Percentiles rank a stretch among this genome's conserved stretches.
These are phyloP conservation scores for Orobanche coerulescens DNA, from an alignment of 257 asterid species.

Conservation along the genomic window DNA sequence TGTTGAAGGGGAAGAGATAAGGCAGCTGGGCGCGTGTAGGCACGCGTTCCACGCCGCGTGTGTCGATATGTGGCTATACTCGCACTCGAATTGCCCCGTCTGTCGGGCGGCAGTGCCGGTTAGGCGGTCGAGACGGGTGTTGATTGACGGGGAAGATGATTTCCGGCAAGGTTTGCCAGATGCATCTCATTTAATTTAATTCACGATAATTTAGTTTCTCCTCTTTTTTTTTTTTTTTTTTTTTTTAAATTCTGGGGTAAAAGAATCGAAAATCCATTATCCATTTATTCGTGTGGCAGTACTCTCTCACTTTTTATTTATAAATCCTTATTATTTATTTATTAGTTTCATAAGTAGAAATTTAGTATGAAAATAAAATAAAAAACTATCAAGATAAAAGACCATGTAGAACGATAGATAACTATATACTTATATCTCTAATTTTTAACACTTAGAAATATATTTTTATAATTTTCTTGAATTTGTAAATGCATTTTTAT, in stretches of 20 bases:
- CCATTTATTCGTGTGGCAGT: too few species aligned
- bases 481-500: too few species aligned
- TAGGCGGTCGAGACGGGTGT: slow-evolving; percentile 19
- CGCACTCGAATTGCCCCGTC: slow-evolving; percentile 54
- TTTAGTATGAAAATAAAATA: too few species aligned
- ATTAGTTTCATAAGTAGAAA: too few species aligned
- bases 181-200: slow-evolving; percentile 38
- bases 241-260: not conserved
- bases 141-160: slow-evolving; percentile 28
- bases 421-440: too few species aligned
- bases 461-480: too few species aligned
- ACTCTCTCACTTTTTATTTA: too few species aligned
- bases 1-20: slow-evolving; percentile 46
- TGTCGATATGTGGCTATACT: slow-evolving; percentile 54
- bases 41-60: slow-evolving; percentile 54
- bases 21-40: slow-evolving; percentile 39
- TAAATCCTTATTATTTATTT: too few species aligned
- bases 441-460: too few species aligned
- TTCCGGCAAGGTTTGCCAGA: slow-evolving; percentile 54
- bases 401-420: too few species aligned
- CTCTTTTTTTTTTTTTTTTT: not conserved
- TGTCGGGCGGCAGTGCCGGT: slow-evolving; percentile 55
- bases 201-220: not conserved
- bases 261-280: too few species aligned
- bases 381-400: too few species aligned